phyloP scores from a whole-genome alignment of 257 asterid species.

The Pogostemon cablin region DNA sequence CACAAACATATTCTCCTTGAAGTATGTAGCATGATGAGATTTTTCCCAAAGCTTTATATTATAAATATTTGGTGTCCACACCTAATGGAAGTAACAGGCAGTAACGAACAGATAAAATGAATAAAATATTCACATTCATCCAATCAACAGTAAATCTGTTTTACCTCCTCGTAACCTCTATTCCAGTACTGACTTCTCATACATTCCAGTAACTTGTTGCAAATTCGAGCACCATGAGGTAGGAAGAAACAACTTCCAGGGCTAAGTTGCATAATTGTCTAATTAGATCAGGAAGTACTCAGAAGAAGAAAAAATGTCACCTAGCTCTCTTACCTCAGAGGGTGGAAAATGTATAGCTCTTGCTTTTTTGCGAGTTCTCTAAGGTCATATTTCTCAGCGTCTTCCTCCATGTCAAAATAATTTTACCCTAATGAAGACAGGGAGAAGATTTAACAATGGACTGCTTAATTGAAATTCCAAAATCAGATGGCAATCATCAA shows the following conservation, averaged over 20 bases:
- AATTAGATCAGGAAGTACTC: constrained; percentile 26
- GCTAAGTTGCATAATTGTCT: constrained; percentile 49
- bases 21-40: constrained; percentile 98
- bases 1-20: constrained; percentile 97
- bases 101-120: constrained; percentile 19
- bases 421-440: constrained; percentile 67
- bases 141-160: constrained; percentile 26
- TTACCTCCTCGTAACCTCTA: constrained; percentile 97
- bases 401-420: constrained; percentile 83
- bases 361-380: constrained; percentile 98
- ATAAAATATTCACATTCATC: constrained; percentile 3
- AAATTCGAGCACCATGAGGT: constrained; percentile 91
- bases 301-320: background rate
- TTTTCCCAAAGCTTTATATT: constrained; percentile 99
- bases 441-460: constrained; percentile 25
- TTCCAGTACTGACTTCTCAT: constrained; percentile 78
- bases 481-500: too few species aligned
- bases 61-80: constrained; percentile 89
- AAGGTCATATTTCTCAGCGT: constrained; percentile 97
- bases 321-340: constrained; percentile 65
- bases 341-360: constrained; percentile 97
- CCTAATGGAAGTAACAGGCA: constrained; percentile 50
- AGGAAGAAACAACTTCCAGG: constrained; percentile 99
- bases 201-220: constrained; percentile 86
- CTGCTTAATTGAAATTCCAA: too few species aligned